These are phyloP conservation scores for Conticribra weissflogii DNA, from an alignment of 108 stramenopile genomes.

Conservation along the genomic window DNA sequence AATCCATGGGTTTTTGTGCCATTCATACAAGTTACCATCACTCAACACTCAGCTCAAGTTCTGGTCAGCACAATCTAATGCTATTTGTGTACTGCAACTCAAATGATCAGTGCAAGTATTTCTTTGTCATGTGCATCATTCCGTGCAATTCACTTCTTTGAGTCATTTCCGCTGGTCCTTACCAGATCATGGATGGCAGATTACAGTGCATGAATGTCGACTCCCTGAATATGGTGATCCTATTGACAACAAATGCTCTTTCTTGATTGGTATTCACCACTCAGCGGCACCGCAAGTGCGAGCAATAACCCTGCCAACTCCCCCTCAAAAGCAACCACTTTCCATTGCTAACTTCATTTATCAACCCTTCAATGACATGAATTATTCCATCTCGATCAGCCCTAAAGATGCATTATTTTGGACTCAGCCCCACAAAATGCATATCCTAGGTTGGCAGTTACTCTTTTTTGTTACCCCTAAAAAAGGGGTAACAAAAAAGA, in stretches of 20 bases:
- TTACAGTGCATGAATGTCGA: background rate
- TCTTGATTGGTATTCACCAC: conserved; percentile 5
- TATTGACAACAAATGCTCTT: background rate
- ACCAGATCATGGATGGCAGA: no score
- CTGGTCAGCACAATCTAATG: background rate
- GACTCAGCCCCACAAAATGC: no score
- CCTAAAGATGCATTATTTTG: no score
- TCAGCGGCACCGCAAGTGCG: background rate
- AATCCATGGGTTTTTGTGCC: conserved; percentile 9
- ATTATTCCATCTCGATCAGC: no score
- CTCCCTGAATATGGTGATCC: conserved; percentile 6
- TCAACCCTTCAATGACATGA: conserved; percentile 5
- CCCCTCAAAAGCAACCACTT: background rate
- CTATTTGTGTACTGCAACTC: background rate
- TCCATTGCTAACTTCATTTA: background rate
- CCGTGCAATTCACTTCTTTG: background rate
- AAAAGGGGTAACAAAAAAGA: no score
- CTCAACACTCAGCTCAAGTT: background rate
- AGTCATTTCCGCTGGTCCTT: conserved; percentile 1
- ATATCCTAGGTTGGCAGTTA: no score
- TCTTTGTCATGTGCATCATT: background rate
- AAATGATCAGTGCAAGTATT: background rate
- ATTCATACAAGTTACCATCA: background rate
- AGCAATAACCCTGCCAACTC: background rate
- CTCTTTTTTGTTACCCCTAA: no score